These are phyloP conservation scores for Iris macrosiphon DNA, from an alignment of 106 monocot species.

Conservation along the genomic window DNA sequence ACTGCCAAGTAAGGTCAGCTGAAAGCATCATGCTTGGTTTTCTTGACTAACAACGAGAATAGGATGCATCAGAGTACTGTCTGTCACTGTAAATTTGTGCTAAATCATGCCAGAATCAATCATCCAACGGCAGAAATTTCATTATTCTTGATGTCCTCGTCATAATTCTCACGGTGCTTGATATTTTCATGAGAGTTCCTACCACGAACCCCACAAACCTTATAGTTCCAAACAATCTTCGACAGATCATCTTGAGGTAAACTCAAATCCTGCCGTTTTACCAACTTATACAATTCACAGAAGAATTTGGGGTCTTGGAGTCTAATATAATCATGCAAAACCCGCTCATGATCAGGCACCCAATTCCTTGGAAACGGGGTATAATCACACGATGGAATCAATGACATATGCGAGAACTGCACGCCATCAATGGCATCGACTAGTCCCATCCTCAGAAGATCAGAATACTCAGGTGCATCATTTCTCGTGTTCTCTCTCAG, in stretches of 20 bases:
- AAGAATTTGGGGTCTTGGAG: constrained; percentile 86
- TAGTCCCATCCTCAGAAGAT: constrained; percentile 90
- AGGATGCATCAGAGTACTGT: too few species aligned
- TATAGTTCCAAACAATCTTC: constrained; percentile 70
- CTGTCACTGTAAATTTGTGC: too few species aligned
- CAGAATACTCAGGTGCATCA: constrained; percentile 77
- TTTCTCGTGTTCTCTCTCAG: constrained; percentile 67
- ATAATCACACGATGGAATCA: constrained; percentile 92
- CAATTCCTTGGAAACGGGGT: constrained; percentile 87
- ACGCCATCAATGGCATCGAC: constrained; percentile 94
- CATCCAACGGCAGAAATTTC: too few species aligned
- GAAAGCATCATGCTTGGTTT: too few species aligned
- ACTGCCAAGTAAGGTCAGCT: too few species aligned
- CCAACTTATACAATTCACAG: constrained; percentile 56
- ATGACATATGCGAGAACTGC: constrained; percentile 82
- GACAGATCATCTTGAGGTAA: constrained; percentile 75
- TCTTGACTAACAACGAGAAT: too few species aligned
- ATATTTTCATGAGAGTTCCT: constrained; percentile 8
- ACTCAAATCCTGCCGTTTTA: constrained; percentile 40
- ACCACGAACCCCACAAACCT: constrained; percentile 56
- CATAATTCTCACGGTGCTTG: background rate
- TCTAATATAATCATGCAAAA: constrained; percentile 64
- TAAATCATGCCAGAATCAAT: too few species aligned
- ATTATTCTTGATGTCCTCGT: background rate
- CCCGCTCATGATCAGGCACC: constrained; percentile 63